Evolutionary conservation across 192 early-diverging fungal species (phyloP).

Genomic region (Coemansia sp.): DNA sequence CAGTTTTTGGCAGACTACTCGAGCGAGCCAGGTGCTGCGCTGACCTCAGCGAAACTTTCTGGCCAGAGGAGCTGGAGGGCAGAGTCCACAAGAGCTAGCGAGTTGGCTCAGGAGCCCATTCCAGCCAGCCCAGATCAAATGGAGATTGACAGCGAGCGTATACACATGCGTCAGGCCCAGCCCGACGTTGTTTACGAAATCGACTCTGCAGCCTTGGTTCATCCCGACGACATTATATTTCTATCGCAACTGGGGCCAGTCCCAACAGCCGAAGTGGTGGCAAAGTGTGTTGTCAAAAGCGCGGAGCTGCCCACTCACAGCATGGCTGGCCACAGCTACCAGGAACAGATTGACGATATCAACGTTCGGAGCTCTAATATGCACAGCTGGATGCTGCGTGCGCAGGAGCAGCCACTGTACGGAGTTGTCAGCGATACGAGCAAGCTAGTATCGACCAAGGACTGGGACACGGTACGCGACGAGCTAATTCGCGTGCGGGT

Average conservation of each 20-base stretch:
- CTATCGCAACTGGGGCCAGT: conserved; percentile 37
- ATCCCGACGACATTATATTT: conserved; percentile 44
- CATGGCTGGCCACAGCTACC: conserved; percentile 22
- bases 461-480: conserved; percentile 54
- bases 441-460: conserved; percentile 42
- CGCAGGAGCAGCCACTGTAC: conserved; percentile 50
- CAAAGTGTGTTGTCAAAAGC: conserved; percentile 10
- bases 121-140: conserved; percentile 6
- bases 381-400: conserved; percentile 45
- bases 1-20: conserved; percentile 29
- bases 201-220: conserved; percentile 11
- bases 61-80: conserved; percentile 20
- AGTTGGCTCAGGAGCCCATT: not conserved
- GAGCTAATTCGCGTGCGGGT: conserved; percentile 48
- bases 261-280: conserved; percentile 23
- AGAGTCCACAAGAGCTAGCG: not conserved
- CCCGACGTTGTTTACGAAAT: conserved; percentile 9
- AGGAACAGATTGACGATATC: conserved; percentile 37
- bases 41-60: conserved; percentile 7
- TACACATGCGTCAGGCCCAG: not conserved
- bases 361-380: conserved; percentile 41
- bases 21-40: conserved; percentile 15
- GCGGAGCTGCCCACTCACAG: conserved; percentile 26
- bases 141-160: conserved; percentile 24
- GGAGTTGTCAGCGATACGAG: conserved; percentile 25